Base-by-base conservation (phyloP, 331 rosid species). In the Pyracantha coccinea region DNA sequence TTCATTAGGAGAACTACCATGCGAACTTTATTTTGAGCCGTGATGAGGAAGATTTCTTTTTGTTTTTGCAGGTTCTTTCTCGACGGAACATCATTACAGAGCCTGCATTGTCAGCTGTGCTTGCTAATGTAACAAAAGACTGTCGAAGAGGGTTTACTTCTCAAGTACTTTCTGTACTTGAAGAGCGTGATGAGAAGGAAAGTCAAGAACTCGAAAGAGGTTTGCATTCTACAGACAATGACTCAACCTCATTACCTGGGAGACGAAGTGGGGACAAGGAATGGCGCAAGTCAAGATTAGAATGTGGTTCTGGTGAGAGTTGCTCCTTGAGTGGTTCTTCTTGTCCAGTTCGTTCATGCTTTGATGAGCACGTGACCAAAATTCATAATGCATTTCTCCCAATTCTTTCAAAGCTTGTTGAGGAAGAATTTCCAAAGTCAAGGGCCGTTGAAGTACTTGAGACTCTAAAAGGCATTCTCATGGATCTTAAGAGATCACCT, bases 211-310 rank as follows among this genome's bases (percentile, higher is more conserved):
- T 92, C 7, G 92, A 94, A 69, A 85, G 85, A 45, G 73, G 83
- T 71, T 69, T 88, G 20, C 76, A 78, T 78, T 66, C 92, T 83
- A 79, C 75, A 19, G 88, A 85, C 60, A 88, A 90, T 45, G 62
- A 78, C 75, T 83, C 89, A 66, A 81, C 84, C 82, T 85, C 90
- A 62, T 87, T 94, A 78, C 99, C 99, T 72, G 99, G 96, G 74
- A 94, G 99, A 79, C 91, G 74, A 82, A 94, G 93, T 80, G 99
- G 97, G 76, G 83, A 85, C 81, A 86, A 92, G 84, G 96, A 90
- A 86, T 94, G 99, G 99, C 96, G 99, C 69, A 83, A 81, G 83
- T 85, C 85, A 74, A 92, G 99, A 84, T 80, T 79, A 61, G 99
- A 92, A 83, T 24, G 82, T 78, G 96, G 92, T 75, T 86, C 93